These are phyloP conservation scores for Ogataea corticis DNA, from an alignment of 805 yeast genomes.

Conservation along the genomic window DNA sequence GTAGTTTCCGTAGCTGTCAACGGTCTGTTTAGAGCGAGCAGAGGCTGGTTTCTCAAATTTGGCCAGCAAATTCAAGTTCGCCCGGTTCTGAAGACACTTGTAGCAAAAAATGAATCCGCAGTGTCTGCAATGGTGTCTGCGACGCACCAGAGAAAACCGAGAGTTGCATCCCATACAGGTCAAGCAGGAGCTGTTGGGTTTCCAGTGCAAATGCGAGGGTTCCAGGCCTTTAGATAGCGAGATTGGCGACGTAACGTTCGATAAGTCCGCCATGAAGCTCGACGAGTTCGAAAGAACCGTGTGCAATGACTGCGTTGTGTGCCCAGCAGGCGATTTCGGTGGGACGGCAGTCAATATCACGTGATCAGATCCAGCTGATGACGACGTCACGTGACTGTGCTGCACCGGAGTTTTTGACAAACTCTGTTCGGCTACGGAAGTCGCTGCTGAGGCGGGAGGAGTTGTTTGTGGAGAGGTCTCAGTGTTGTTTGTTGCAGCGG, in stretches of 20 bases:
- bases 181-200: conserved; percentile 40
- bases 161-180: conserved; percentile 38
- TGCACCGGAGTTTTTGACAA: neutral
- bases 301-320: conserved; percentile 7
- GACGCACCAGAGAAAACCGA: conserved; percentile 30
- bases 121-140: conserved; percentile 53
- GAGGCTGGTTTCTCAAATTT: conserved; percentile 34
- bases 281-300: conserved; percentile 19
- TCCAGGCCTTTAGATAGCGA: conserved; percentile 30
- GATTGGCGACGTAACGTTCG: conserved; percentile 1
- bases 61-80: conserved; percentile 36
- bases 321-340: neutral
- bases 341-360: neutral
- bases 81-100: conserved; percentile 30
- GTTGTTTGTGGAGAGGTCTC: conserved; percentile 1
- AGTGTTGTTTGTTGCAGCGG: neutral
- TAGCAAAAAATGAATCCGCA: conserved; percentile 51
- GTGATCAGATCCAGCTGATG: conserved; percentile 1
- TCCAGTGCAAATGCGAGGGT: conserved; percentile 57
- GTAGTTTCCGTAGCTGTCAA: conserved; percentile 13
- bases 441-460: conserved; percentile 6
- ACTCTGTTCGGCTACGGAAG: neutral
- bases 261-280: conserved; percentile 2
- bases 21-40: conserved; percentile 3
- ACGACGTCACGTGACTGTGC: neutral